Base-by-base conservation (phyloP, 768 basidiomycete genomes). In the Boletus patriciae region DNA sequence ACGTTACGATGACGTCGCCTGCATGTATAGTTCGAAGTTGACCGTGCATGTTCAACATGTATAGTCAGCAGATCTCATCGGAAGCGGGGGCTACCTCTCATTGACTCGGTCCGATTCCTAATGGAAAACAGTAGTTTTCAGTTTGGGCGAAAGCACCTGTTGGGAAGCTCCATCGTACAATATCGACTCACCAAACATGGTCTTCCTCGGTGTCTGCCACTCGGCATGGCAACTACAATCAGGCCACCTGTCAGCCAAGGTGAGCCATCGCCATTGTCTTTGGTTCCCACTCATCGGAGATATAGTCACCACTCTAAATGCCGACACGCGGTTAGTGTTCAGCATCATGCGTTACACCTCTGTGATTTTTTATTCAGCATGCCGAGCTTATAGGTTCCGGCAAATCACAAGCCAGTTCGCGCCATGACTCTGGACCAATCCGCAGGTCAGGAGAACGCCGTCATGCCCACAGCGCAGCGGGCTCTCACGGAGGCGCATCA, bases 401-500 rank as follows among this genome's bases (percentile, higher is more conserved):
- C 1, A 46, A 33, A 37, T 50, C 43, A 49, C 46, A 23, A 45
- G 34, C 52, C 40, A 36, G 50, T 48, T 43, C 29, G 36, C 21
- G 43, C 8, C 11, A 27, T 12, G 27, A 46, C 21, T 12, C 29
- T 15, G 21, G 37, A 46, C 34, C 29, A 19, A 34, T 44, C 23
- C 27, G 25, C 50, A 23, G 8, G 40, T 52, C 57, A 38, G 23
- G 43, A 43, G 48, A 44, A 15, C 33, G 18, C 31, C 27, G 9
- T 6, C 41, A 45, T 52, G 45, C 55, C 50, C 27, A 29, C 55
- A 10, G 59, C 66, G 3, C 45, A 54, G 45, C 52, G 60, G 16
- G 45, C 73, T 40, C 63, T 77, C 13, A 59, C 62, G 19, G 64
- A 71, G 53, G 70, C 69, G 52, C 66, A 66, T 45, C 67, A 72